Evolutionary conservation across 164 flowering plant species (phyloP), one percentile per base, ranked within the genome.

Genomic region (Vitis labrusca): DNA sequence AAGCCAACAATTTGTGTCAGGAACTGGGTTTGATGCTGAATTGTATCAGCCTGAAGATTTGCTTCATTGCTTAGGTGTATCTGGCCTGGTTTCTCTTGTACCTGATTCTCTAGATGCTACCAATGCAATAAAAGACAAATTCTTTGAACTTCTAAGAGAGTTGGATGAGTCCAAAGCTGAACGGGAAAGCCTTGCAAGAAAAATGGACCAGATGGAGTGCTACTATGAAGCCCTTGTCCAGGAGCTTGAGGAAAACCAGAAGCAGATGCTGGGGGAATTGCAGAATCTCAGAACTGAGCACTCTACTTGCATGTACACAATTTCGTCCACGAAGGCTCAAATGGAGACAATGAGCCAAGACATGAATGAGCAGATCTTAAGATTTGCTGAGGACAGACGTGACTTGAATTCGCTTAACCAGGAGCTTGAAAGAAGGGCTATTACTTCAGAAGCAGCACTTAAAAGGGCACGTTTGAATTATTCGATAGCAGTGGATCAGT

Each of bases 171-270:
- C 98, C 56, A 91, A 87, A 79, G 78, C 87, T 57, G 97, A 91
- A 76, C 77, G 76, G 53, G 91, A 83, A 66, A 81, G 66, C 79
- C 92, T 93, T 64, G 50, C 73, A 9, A 81, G 77, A 76, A 96
- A 93, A 80, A 87, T 89, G 95, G 86, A 85, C 72, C 88, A 93
- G 87, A 93, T 92, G 98, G 99, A 96, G 76, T 85, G 92, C 79
- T 93, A 91, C 78, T 96, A 93, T 79, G 97, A 96, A 85, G 85
- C 92, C 60, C 92, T 96, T 59, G 67, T 93, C 69, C 97, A 90
- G 61, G 97, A 91, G 79, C 89, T 93, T n/a, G 99, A 93, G 82
- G 97, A 89, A 82, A 93, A 83, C 81, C 99, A 91, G 76, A 90
- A 91, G 82, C 92, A 81, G 73, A 74, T 92, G 88, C 77, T 89